Percentiles rank a stretch among this genome's conserved stretches.
These are phyloP conservation scores for Venturia nashicola DNA, from an alignment of 2,329 filamentous ascomycete genomes.

Conservation along the genomic window DNA sequence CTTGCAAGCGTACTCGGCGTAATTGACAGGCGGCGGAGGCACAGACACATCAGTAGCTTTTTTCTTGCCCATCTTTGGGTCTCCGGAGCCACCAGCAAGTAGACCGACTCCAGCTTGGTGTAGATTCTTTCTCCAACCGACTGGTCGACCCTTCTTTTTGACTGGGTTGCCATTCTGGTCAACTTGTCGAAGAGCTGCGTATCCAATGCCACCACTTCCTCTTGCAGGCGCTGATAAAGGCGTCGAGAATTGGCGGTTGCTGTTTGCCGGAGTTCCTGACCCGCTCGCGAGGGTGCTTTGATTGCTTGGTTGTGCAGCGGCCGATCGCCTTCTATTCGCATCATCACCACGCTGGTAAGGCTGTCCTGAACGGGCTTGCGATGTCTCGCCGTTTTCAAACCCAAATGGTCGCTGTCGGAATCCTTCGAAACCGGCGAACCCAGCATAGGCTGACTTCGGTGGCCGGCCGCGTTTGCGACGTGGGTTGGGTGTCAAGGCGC, in stretches of 20 bases:
- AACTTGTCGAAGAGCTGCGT: slow-evolving; percentile 28
- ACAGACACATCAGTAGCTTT: neutral
- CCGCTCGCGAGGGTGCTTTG: neutral
- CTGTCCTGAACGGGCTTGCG: neutral
- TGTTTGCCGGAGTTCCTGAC: neutral
- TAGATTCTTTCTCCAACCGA: slow-evolving; percentile 37
- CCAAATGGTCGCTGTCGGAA: neutral
- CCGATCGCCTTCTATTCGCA: neutral
- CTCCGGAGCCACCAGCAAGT: slow-evolving; percentile 5
- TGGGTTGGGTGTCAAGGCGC: neutral
- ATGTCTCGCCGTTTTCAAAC: neutral
- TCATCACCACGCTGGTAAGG: neutral
- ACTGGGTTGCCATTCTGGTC: slow-evolving; percentile 23
- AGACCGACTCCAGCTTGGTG: slow-evolving; percentile 17
- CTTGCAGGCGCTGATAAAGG: slow-evolving; percentile 7
- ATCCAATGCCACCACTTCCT: slow-evolving; percentile 18
- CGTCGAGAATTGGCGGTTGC: neutral
- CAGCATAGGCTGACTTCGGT: neutral
- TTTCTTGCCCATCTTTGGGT: slow-evolving; percentile 9
- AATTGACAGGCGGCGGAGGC: slow-evolving; percentile 16
- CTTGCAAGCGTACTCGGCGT: slow-evolving; percentile 41
- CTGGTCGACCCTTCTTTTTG: slow-evolving; percentile 35
- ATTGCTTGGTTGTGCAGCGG: neutral
- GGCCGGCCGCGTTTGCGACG: slow-evolving; percentile 1
- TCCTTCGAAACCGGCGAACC: neutral